Conservation (phyloP, 2,329 filamentous ascomycete genomes). For the Rhynchosporium secalis region DNA sequence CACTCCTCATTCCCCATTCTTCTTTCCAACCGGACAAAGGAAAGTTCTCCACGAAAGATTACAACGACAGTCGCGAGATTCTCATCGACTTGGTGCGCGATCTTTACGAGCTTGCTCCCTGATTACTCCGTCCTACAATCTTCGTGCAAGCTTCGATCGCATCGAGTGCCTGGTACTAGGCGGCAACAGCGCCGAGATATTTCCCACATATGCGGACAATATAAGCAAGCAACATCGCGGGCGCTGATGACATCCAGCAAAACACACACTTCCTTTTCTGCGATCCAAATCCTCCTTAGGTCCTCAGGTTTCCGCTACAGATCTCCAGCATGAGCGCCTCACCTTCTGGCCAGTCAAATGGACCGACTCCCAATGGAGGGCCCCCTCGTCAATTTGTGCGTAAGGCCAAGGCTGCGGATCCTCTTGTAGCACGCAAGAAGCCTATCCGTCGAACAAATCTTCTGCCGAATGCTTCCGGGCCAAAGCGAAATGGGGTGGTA, state of each 20-base stretch:
- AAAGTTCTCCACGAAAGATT: background rate
- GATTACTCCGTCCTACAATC: background rate
- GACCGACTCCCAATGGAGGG: constrained; percentile 50
- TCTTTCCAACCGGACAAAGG: background rate
- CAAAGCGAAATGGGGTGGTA: constrained; percentile 29
- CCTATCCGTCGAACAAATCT: constrained; percentile 43
- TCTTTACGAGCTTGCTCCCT: background rate
- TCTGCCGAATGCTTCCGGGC: constrained; percentile 25
- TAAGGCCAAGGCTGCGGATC: constrained; percentile 56
- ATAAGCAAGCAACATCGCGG: constrained; percentile 20
- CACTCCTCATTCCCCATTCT: no score
- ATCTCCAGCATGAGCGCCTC: constrained; percentile 44
- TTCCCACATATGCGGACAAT: constrained; percentile 23
- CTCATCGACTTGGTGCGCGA: background rate
- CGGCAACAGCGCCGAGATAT: constrained; percentile 4
- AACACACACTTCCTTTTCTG: background rate
- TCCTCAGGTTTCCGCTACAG: background rate
- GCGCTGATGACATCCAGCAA: constrained; percentile 23
- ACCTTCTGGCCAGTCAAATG: constrained; percentile 47
- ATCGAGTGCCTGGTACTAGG: background rate
- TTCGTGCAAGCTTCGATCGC: background rate
- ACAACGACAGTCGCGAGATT: background rate
- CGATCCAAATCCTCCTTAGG: background rate
- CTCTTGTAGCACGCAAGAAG: constrained; percentile 63
- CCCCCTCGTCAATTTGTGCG: constrained; percentile 46